Conservation (phyloP, 2,329 filamentous ascomycete genomes). For the Fusarium liriodendri region DNA sequence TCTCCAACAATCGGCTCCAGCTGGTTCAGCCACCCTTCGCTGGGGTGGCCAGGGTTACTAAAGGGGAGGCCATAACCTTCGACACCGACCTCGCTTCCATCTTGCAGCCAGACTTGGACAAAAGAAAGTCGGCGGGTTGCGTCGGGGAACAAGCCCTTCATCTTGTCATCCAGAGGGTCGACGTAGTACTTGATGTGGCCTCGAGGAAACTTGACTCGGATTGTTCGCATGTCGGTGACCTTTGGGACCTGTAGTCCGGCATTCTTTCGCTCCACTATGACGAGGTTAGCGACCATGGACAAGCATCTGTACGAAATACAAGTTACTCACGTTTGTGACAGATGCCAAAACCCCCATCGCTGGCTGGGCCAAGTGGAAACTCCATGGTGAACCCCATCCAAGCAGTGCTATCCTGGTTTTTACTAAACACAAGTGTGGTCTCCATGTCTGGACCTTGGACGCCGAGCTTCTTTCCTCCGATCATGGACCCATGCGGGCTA, state of each 20-base stretch:
- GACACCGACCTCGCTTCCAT: not conserved
- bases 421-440: not conserved
- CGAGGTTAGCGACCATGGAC: not conserved
- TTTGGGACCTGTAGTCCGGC: not conserved
- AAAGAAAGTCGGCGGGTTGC: not conserved
- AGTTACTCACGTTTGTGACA: not conserved
- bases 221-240: not conserved
- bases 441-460: not conserved
- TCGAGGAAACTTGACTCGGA: not conserved
- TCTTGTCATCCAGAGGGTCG: not conserved
- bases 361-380: not conserved
- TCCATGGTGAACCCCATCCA: not conserved
- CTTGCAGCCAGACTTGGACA: not conserved
- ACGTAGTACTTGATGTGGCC: not conserved
- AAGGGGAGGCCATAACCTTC: not conserved
- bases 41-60: not conserved
- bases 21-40: not conserved
- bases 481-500: not conserved
- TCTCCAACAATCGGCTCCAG: not conserved
- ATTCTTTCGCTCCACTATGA: not conserved
- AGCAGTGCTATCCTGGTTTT: not conserved
- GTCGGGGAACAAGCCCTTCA: not conserved
- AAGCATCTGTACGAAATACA: not conserved
- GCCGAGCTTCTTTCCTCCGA: not conserved
- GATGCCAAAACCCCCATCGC: not conserved